phyloP scores from a whole-genome alignment of 78 protist species.

The slime mould (Dictyostelium discoideum) region dicty_2.7 NC_007088.5:31501-32000 shows the following conservation, averaged over 20 bases:
- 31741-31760: neutral
- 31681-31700: neutral
- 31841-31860: conserved; percentile 7
- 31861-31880: neutral
- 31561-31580: neutral
- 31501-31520: neutral
- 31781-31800: neutral
- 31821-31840: neutral
- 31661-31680: neutral
- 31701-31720: neutral
- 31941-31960: neutral
- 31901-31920: neutral
- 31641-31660: neutral
- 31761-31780: neutral
- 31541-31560: neutral
- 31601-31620: neutral
- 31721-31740: neutral
- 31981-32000: neutral
- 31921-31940: neutral
- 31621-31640: conserved; percentile 5
- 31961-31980: neutral
- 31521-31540: neutral
- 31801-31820: neutral
- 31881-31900: neutral
- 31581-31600: neutral